A percentile compares a stretch with the other conserved stretches of the same genome.
These are phyloP conservation scores for Hibiscus trionum DNA, from an alignment of 345 rosid species.

Conservation along the genomic window DNA sequence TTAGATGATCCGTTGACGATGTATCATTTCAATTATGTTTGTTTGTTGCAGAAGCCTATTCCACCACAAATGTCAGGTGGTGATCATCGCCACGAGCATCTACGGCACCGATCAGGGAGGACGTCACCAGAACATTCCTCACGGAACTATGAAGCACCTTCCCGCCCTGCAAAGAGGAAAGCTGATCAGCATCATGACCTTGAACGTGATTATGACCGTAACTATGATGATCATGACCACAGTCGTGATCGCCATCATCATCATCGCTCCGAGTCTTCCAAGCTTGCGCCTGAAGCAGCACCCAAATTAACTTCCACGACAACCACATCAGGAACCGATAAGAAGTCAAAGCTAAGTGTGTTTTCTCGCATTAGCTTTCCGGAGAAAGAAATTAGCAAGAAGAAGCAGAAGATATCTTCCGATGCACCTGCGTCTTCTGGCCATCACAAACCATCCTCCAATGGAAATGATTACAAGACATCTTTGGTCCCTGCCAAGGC, in stretches of 20 bases:
- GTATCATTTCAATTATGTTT: neutral
- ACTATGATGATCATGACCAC: conserved; percentile 32
- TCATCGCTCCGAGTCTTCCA: conserved; percentile 36
- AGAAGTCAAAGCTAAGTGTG: conserved; percentile 57
- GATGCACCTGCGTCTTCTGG: conserved; percentile 15
- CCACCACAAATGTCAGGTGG: conserved; percentile 36
- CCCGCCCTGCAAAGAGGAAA: conserved; percentile 54
- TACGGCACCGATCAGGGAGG: conserved; percentile 49
- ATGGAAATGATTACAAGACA: conserved; percentile 37
- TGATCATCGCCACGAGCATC: conserved; percentile 25
- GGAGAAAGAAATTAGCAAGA: conserved; percentile 48
- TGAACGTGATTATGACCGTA: conserved; percentile 26
- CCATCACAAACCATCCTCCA: conserved; percentile 35
- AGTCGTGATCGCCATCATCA: conserved; percentile 25
- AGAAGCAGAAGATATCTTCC: conserved; percentile 57
- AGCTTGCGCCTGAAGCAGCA: conserved; percentile 11
- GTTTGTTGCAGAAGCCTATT: conserved; percentile 27
- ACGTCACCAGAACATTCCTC: conserved; percentile 35
- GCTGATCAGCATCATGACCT: conserved; percentile 30
- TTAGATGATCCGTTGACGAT: neutral
- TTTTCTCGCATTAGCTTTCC: conserved; percentile 92
- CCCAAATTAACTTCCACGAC: conserved; percentile 22
- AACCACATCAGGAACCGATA: conserved; percentile 21
- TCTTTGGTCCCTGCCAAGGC: conserved; percentile 25
- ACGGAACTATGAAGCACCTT: conserved; percentile 32